Evolutionary conservation across 371 early-diverging fungal genomes (phyloP), one percentile per base, ranked within the genome.

Genomic region (Apophysomyces variabilis): DNA sequence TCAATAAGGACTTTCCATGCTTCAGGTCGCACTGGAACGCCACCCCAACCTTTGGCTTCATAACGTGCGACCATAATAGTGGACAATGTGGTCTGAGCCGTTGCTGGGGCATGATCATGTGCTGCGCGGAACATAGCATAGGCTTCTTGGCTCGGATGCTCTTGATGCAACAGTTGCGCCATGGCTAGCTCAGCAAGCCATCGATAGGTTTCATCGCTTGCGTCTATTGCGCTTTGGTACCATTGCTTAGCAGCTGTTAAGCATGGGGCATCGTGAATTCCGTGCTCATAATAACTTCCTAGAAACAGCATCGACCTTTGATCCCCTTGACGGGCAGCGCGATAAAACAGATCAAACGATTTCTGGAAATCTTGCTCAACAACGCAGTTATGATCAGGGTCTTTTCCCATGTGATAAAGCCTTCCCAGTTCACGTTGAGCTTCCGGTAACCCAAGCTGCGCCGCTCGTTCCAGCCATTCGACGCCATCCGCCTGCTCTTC

Each of bases 221-320:
- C 32, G n/a, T 68, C 57, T 13, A 72, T 66, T 1, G 82, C 76
- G 14, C 68, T 43, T 46, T 71, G 70, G 43, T 75, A 81, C 60
- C 73, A 76, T 47, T 76, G 68, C 5, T 67, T 62, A 5, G 82
- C 82, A 32, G 66, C 38, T 0, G 56, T 44, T 2, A 60, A 26
- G 43, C 73, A 69, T 1, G 73, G 72, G n/a, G 71, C 44, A 13
- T 71, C 77, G 50, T 71, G 70, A 26, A 78, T 74, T 16, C 82
- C 82, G 46, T 81, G 73, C 16, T 81, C 75, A 26, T 81, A 68
- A 13, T 78, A 81, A 3, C 72, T 65, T 6, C 77, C 82, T 18
- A 81, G 65, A n/a, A 74, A 78, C 35, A 76, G 59, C 4, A 73
- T 73, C 3, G 82, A 72, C 14, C 74, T 70, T n/a, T 71, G 69